These are phyloP conservation scores for Thermomyces lanuginosus DNA, from an alignment of 2,329 filamentous ascomycete species.

Conservation along the genomic window DNA sequence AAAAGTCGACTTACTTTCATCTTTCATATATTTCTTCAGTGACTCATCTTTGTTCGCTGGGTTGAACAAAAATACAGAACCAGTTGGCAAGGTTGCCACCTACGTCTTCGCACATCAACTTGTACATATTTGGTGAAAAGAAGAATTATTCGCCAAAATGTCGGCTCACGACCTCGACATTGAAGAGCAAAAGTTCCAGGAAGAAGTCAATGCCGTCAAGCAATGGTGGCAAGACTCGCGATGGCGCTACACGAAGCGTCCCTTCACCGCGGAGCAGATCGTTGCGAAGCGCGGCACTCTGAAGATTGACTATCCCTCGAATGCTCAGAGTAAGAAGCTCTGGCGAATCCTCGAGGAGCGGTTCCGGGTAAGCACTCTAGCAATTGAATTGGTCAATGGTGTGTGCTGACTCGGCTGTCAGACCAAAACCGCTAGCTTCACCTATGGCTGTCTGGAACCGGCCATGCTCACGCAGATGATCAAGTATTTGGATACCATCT, in stretches of 20 bases:
- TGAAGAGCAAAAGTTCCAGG: conserved; percentile 57
- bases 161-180: conserved; percentile 30
- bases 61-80: too few species aligned
- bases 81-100: too few species aligned
- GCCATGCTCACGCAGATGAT: conserved; percentile 99
- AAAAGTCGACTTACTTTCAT: too few species aligned
- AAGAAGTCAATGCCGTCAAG: conserved; percentile 78
- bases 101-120: too few species aligned
- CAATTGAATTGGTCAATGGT: not conserved
- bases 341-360: conserved; percentile 77
- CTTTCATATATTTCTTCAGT: too few species aligned
- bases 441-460: conserved; percentile 91
- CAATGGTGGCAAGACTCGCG: conserved; percentile 84
- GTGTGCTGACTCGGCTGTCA: conserved; percentile 28
- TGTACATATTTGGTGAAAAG: too few species aligned
- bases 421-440: conserved; percentile 76
- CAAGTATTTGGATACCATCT: conserved; percentile 95
- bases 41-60: too few species aligned
- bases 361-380: conserved; percentile 50
- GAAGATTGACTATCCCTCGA: conserved; percentile 82
- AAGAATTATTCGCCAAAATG: conserved; percentile 6
- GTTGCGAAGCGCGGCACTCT: conserved; percentile 86
- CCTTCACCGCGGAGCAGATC: conserved; percentile 93
- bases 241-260: conserved; percentile 83
- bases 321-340: conserved; percentile 78